Conservation (phyloP, 345 rosid species). For the Noccaea caerulescens region DNA sequence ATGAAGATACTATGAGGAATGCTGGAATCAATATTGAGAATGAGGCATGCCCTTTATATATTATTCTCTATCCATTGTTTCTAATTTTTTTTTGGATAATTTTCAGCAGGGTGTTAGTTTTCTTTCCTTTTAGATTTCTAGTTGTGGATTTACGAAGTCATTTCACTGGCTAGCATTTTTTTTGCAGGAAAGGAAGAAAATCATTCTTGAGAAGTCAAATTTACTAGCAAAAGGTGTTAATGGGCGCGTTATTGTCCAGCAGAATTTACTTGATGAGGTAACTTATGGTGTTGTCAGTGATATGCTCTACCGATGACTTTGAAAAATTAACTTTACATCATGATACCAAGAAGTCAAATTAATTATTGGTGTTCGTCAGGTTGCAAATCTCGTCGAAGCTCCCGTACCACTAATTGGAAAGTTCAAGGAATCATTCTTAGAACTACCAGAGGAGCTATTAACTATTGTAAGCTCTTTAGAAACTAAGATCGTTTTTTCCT, state of each 20-base stretch:
- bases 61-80: constrained; percentile 21
- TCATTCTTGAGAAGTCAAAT: constrained; percentile 64
- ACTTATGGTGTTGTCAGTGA: constrained; percentile 24
- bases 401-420: constrained; percentile 87
- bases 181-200: constrained; percentile 67
- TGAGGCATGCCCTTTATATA: constrained; percentile 56
- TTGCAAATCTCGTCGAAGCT: constrained; percentile 94
- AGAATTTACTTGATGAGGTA: constrained; percentile 83
- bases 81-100: background rate
- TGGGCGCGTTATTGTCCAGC: constrained; percentile 61
- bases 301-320: constrained; percentile 26
- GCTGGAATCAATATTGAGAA: constrained; percentile 78
- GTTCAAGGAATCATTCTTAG: constrained; percentile 80
- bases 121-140: constrained; percentile 16
- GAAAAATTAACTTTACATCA: constrained; percentile 4
- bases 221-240: constrained; percentile 69
- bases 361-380: constrained; percentile 53
- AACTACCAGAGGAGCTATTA: constrained; percentile 89
- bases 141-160: constrained; percentile 13
- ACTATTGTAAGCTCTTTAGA: constrained; percentile 63
- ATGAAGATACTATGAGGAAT: constrained; percentile 59
- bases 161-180: constrained; percentile 27
- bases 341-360: constrained; percentile 18
- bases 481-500: constrained; percentile 21
- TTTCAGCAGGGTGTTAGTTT: constrained; percentile 28